Evolutionary conservation across 768 basidiomycete species (phyloP), one percentile per base, ranked within the genome.

Genomic region (Tricholoma matsutake): DNA sequence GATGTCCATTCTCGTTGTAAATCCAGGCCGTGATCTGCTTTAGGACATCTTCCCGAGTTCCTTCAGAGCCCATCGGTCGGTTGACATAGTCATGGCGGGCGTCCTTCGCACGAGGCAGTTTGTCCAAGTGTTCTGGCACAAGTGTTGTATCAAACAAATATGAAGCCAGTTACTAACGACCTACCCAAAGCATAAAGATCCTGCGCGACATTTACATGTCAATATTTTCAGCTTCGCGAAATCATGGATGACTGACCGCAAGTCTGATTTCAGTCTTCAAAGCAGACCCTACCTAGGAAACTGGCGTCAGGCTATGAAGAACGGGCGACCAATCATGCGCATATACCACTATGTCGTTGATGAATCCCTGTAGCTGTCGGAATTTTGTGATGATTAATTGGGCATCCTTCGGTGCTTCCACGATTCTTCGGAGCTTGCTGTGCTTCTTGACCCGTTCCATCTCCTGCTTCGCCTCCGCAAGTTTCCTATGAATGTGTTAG

Each of bases 21-120:
- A 64, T 54, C 71, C 71, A 72, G 14, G 55, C 56, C 54, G 61
- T 58, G 45, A 72, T 62, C 29, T 67, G 58, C n/a, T 61, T 47
- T n/a, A 72, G 53, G 9, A 71, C 58, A 6, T 49, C 61, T 41
- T 53, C 63, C 6, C 71, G 66, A 2, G 70, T 71, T 14, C 68
- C 67, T 47, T 64, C 60, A 18, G 63, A 56, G 54, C 70, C 69
- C 34, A 61, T 49, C 4, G 65, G 63, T 11, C 65, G 57, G 29
- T 68, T 62, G 39, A 64, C 54, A 18, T 62, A 60, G 51, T 65
- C 62, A 51, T 63, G 58, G 18, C 58, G 56, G 16, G 67, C 67
- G 60, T 60, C 66, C 49, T 62, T 66, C 31, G 63, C 65, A 34
- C 62, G 58, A 20, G 63, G 63, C 9, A 65, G 29, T 22, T 63